A percentile compares a stretch with the other conserved stretches of the same genome.
These are phyloP conservation scores for Plasmopara halstedii DNA, from an alignment of 352 stramenopile species.

Conservation along the genomic window DNA sequence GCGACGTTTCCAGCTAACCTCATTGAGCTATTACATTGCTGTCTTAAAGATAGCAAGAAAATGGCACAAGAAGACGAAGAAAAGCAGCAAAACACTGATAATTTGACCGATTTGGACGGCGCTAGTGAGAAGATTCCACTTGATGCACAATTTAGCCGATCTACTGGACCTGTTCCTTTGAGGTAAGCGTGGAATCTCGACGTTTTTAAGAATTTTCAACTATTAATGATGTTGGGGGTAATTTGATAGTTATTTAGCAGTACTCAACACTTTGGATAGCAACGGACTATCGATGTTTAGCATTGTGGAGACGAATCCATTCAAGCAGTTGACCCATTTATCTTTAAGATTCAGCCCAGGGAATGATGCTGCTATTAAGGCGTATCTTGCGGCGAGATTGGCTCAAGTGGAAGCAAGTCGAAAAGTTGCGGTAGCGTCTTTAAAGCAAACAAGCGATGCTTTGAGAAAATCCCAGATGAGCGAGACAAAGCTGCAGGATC, in stretches of 20 bases:
- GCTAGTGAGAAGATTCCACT: neutral
- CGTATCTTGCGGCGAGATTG: slow-evolving; percentile 85
- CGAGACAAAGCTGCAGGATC: slow-evolving; percentile 37
- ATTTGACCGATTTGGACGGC: slow-evolving; percentile 1
- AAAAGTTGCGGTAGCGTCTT: slow-evolving; percentile 23
- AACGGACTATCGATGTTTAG: slow-evolving; percentile 78
- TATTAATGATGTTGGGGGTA: neutral
- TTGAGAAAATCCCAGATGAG: slow-evolving; percentile 34
- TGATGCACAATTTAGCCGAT: slow-evolving; percentile 21
- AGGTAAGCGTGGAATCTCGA: slow-evolving; percentile 21
- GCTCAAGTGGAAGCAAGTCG: slow-evolving; percentile 68
- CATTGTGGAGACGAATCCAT: slow-evolving; percentile 91
- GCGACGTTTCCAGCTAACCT: slow-evolving; percentile 86
- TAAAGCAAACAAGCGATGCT: slow-evolving; percentile 40
- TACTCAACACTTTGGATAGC: slow-evolving; percentile 64
- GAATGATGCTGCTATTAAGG: slow-evolving; percentile 86
- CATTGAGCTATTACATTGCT: slow-evolving; percentile 89
- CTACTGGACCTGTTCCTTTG: slow-evolving; percentile 60
- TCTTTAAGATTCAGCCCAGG: slow-evolving; percentile 81
- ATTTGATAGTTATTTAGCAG: slow-evolving; percentile 60
- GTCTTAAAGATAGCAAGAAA: slow-evolving; percentile 63
- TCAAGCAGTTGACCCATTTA: slow-evolving; percentile 93
- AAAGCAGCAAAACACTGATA: slow-evolving; percentile 1
- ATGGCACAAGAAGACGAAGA: slow-evolving; percentile 17
- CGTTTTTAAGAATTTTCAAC: neutral